Base-by-base conservation (phyloP, 352 stramenopile species). In the Saprolegnia parasitica region DNA sequence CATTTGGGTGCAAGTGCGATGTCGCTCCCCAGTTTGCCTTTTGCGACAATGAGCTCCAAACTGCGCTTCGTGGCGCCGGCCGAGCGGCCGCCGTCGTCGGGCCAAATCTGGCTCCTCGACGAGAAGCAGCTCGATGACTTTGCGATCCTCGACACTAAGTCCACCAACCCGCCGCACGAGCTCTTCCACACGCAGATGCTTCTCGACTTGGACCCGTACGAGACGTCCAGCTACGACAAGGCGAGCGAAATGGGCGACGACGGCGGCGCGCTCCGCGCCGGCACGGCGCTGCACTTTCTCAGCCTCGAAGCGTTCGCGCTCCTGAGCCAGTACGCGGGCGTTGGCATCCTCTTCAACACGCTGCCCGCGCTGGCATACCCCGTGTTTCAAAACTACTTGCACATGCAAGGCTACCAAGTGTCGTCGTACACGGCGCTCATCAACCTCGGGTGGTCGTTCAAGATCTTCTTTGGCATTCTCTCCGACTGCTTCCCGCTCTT, bases 371-470 rank as follows among this genome's bases (percentile, higher is more conserved):
- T 93, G 6, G 79, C 88, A 1, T 90, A 90, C 57, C 85, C 85
- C 40, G 72, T 93, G 29, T 87, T 91, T 73, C 89, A 89, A 65
- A 78, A 86, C 66, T 85, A 86, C 32, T 72, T 91, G 2, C 76
- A 79, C 6, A 67, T 90, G 23, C 71, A 93, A 68, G 79, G 79
- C 65, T 85, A 80, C 16, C 79, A 87, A 70, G 80, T 79, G 6
- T 56, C 84, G 29, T 88, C 81, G 55, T 78, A 79, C 8, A 77
- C 77, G 20, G 75, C 75, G 54, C 56, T 90, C 57, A 61, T 89
- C 15, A 77, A 73, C 11, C 56, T 89, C 6, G 80, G 81, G 10
- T 89, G 79, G 79, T 64, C 72, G 15, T 70, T 87, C 46, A 86
- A 87, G 54, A 77, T 79, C 15, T 58, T 88, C 47, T 77, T 86